A percentile compares a stretch with the other conserved stretches of the same genome.
Conservation (phyloP, 2,329 filamentous ascomycete species). For the Aspergillus phoenicis region DNA sequence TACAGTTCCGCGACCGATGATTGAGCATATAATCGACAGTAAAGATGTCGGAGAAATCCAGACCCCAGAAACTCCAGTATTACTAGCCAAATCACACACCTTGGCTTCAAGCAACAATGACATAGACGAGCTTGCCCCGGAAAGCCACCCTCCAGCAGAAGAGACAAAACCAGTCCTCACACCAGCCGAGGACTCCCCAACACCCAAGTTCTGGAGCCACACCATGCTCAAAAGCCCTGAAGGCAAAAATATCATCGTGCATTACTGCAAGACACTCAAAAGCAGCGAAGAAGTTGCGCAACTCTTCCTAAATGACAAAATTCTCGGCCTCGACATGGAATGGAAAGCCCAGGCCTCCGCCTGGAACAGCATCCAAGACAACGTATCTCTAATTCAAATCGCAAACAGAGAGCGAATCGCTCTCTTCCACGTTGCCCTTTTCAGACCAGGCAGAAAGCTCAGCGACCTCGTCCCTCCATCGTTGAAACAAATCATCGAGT, state of each 20-base stretch:
- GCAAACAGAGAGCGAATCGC: conserved; percentile 75
- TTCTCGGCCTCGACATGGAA: conserved; percentile 89
- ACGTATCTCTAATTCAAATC: conserved; percentile 81
- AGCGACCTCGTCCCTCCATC: conserved; percentile 68
- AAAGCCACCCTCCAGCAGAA: not conserved
- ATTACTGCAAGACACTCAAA: conserved; percentile 73
- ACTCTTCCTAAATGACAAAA: conserved; percentile 67
- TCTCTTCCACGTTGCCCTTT: conserved; percentile 77
- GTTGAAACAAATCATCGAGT: conserved; percentile 72
- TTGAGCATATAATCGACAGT: not conserved
- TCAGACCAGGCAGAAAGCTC: conserved; percentile 45
- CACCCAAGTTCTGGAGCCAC: conserved; percentile 37
- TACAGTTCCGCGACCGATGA: not conserved
- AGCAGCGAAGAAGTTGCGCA: conserved; percentile 67
- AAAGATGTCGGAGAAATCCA: not conserved
- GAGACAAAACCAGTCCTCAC: not conserved
- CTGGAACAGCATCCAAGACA: conserved; percentile 59
- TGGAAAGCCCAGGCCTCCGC: conserved; percentile 65
- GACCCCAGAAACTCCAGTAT: not conserved
- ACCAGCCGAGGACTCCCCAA: not conserved
- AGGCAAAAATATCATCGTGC: conserved; percentile 63
- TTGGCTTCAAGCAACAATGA: not conserved
- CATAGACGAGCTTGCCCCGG: not conserved
- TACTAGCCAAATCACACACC: not conserved
- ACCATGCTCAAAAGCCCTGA: conserved; percentile 50